A percentile compares a stretch with the other conserved stretches of the same genome.
phyloP scores from a whole-genome alignment of 495 filamentous ascomycete species.

The Podospora bellae-mahoneyi region DNA sequence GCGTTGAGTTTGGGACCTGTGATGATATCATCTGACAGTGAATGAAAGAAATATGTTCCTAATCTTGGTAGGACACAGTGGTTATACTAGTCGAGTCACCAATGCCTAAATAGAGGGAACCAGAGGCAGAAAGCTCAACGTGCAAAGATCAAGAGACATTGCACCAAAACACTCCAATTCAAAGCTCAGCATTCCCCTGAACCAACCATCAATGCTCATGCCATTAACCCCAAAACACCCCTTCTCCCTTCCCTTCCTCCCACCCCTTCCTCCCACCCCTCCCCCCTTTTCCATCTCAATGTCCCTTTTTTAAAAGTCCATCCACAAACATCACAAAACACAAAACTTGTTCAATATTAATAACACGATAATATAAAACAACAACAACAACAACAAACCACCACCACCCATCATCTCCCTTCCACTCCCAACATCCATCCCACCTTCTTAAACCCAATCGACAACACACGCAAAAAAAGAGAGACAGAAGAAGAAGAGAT shows the following conservation, averaged over 20 bases:
- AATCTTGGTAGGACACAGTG: no score
- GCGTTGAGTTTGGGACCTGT: neutral
- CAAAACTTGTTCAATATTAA: slow-evolving; percentile 1
- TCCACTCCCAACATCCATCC: neutral
- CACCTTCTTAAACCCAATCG: neutral
- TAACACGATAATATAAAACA: neutral
- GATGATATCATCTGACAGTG: neutral
- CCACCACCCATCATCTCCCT: no score
- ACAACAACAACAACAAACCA: neutral
- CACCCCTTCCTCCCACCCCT: neutral
- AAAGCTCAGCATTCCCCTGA: neutral
- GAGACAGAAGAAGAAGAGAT: neutral
- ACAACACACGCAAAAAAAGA: neutral
- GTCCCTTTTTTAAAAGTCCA: neutral
- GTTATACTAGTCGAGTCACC: neutral
- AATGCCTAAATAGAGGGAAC: neutral
- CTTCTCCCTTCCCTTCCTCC: neutral
- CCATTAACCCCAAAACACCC: neutral
- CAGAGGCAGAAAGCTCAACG: neutral
- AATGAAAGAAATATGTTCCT: no score
- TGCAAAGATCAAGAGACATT: neutral
- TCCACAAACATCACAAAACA: slow-evolving; percentile 14
- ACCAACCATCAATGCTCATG: neutral
- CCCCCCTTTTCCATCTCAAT: neutral
- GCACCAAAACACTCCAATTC: neutral